Evolutionary conservation across 257 asterid species (phyloP).

Genomic region (Fraxinus excelsior): DNA sequence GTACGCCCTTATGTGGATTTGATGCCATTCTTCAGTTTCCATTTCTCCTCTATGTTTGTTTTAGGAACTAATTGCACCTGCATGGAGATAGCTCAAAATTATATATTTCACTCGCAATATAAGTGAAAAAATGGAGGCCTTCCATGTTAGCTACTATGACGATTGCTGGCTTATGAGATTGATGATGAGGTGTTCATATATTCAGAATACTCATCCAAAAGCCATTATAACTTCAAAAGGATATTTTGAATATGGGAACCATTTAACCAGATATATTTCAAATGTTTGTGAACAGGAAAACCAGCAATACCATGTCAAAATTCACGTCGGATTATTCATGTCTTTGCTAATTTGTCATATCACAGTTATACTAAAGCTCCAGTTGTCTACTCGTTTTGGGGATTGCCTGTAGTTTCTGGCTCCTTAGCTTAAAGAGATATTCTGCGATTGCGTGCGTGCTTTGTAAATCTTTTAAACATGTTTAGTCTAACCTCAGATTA

Average conservation of each 20-base stretch:
- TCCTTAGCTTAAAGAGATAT: neutral
- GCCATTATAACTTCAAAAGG: neutral
- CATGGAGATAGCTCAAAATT: neutral
- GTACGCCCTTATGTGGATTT: constrained; percentile 28
- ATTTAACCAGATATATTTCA: neutral
- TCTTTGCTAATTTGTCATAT: neutral
- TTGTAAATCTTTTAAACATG: neutral
- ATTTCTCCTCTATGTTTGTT: neutral
- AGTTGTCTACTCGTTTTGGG: neutral
- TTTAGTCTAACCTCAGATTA: neutral
- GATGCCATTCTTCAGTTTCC: neutral
- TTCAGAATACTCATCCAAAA: neutral
- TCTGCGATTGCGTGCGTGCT: neutral
- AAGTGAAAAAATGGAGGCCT: constrained; percentile 1
- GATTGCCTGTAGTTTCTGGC: neutral
- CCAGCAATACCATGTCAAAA: neutral
- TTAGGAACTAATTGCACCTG: neutral
- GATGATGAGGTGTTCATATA: neutral
- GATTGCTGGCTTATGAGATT: neutral
- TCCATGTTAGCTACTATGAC: neutral
- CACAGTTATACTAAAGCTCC: neutral
- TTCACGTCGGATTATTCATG: too few relatives aligned
- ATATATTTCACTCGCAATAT: neutral
- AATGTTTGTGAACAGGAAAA: neutral
- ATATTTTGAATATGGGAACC: neutral